Percentiles rank a stretch among this genome's conserved stretches.
Conservation (phyloP, 148 eudicot genomes). For the Nepenthes gracilis region DNA sequence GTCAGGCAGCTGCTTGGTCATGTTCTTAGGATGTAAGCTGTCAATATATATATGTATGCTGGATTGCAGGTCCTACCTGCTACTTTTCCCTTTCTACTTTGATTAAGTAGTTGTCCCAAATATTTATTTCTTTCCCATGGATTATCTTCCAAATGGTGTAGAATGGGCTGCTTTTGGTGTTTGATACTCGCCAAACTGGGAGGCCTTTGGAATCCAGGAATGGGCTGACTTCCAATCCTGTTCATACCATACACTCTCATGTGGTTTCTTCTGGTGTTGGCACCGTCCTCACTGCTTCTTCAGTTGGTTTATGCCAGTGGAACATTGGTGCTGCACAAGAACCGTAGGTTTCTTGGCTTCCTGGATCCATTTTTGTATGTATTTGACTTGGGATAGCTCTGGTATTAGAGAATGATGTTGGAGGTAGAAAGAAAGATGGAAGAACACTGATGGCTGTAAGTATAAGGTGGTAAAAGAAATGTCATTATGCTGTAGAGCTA, state of each 20-base stretch:
- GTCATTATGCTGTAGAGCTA: no score
- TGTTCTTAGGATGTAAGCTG: conserved; percentile 77
- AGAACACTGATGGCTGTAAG: no score
- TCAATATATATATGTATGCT: conserved; percentile 49
- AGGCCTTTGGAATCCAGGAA: conserved; percentile 41
- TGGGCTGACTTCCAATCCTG: conserved; percentile 61
- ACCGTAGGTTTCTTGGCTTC: conserved; percentile 27
- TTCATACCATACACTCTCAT: conserved; percentile 57
- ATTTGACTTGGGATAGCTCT: no score
- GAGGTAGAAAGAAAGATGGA: no score
- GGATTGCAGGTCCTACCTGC: conserved; percentile 69
- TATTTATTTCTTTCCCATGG: background rate
- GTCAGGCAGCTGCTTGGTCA: conserved; percentile 93
- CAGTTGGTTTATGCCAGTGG: conserved; percentile 80
- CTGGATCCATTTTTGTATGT: no score
- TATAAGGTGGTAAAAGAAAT: no score
- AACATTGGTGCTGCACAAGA: conserved; percentile 36
- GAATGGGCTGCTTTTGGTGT: conserved; percentile 81
- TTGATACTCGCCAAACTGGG: conserved; percentile 72
- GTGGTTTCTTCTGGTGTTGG: conserved; percentile 20
- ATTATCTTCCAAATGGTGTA: conserved; percentile 20
- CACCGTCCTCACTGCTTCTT: conserved; percentile 62
- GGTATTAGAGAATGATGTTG: no score
- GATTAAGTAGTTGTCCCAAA: background rate
- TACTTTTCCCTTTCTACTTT: conserved; percentile 2